Evolutionary conservation across 805 yeast genomes (phyloP).

Genomic region (Cyberlindnera xishuangbannaensis): DNA sequence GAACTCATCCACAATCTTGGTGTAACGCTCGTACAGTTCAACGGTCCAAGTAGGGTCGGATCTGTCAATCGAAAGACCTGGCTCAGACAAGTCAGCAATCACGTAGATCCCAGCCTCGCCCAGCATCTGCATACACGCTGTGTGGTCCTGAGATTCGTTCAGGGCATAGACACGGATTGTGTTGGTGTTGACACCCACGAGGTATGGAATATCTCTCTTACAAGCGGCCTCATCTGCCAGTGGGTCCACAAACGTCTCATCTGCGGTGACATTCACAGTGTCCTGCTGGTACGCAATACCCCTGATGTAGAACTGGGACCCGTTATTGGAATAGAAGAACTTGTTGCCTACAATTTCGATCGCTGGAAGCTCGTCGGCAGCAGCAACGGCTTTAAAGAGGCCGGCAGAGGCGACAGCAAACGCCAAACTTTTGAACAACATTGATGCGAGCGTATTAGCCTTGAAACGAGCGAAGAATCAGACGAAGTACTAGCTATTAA

Average conservation of each 20-base stretch:
- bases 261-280: conserved; percentile 42
- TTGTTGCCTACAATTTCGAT: conserved; percentile 74
- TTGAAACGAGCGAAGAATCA: neutral
- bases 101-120: conserved; percentile 75
- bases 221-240: conserved; percentile 58
- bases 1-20: conserved; percentile 62
- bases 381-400: conserved; percentile 28
- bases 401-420: conserved; percentile 33
- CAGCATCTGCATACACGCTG: conserved; percentile 59
- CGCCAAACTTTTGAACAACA: conserved; percentile 30
- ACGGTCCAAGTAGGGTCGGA: conserved; percentile 56
- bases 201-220: conserved; percentile 68
- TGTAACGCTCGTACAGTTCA: conserved; percentile 61
- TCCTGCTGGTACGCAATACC: conserved; percentile 82
- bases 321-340: conserved; percentile 70
- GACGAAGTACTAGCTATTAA: too few species aligned
- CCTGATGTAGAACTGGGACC: conserved; percentile 69
- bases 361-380: conserved; percentile 45
- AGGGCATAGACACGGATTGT: conserved; percentile 74
- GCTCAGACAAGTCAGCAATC: conserved; percentile 74
- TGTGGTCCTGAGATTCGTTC: conserved; percentile 57
- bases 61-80: conserved; percentile 58
- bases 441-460: conserved; percentile 9
- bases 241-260: conserved; percentile 56
- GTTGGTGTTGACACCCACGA: conserved; percentile 57